phyloP scores from a whole-genome alignment of 768 basidiomycete species.

The Rossbeevera mucosa region DNA sequence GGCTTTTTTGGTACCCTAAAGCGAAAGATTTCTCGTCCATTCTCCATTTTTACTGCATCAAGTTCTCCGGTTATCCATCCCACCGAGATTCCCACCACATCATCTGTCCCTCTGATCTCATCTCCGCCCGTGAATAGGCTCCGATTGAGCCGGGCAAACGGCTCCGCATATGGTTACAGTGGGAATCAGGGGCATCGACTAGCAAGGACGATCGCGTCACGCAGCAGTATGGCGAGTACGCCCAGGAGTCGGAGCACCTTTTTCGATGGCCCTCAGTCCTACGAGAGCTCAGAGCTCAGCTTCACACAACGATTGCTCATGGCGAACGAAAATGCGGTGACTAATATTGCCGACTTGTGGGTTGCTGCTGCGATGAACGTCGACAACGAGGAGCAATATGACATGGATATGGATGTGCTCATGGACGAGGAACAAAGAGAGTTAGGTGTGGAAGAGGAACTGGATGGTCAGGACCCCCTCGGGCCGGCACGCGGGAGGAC shows the following conservation, averaged over 20 bases:
- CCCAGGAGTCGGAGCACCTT: slow-evolving; percentile 49
- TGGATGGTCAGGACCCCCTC: slow-evolving; percentile 30
- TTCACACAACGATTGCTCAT: slow-evolving; percentile 85
- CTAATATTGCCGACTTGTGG: slow-evolving; percentile 95
- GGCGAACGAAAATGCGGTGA: slow-evolving; percentile 93
- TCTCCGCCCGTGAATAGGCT: slow-evolving; percentile 40
- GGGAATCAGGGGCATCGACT: slow-evolving; percentile 52
- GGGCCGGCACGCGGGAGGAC: slow-evolving; percentile 16
- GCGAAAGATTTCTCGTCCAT: slow-evolving; percentile 47
- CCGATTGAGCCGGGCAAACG: slow-evolving; percentile 55
- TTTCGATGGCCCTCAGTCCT: slow-evolving; percentile 38
- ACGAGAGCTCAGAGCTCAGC: slow-evolving; percentile 57
- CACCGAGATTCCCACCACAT: slow-evolving; percentile 29
- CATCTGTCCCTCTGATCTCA: slow-evolving; percentile 46
- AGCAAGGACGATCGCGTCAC: slow-evolving; percentile 43
- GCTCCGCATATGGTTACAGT: slow-evolving; percentile 78
- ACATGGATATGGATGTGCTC: slow-evolving; percentile 32
- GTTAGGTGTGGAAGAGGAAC: slow-evolving; percentile 45
- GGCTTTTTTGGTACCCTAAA: slow-evolving; percentile 38
- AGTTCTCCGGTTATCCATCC: slow-evolving; percentile 42
- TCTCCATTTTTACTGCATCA: slow-evolving; percentile 58
- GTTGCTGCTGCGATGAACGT: slow-evolving; percentile 95
- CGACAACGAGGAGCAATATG: slow-evolving; percentile 81
- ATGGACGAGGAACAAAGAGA: slow-evolving; percentile 22
- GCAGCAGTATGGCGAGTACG: slow-evolving; percentile 53